Evolutionary conservation across 805 yeast species (phyloP), one percentile per base, ranked within the genome.

Genomic region (Nakazawaea holstii): DNA sequence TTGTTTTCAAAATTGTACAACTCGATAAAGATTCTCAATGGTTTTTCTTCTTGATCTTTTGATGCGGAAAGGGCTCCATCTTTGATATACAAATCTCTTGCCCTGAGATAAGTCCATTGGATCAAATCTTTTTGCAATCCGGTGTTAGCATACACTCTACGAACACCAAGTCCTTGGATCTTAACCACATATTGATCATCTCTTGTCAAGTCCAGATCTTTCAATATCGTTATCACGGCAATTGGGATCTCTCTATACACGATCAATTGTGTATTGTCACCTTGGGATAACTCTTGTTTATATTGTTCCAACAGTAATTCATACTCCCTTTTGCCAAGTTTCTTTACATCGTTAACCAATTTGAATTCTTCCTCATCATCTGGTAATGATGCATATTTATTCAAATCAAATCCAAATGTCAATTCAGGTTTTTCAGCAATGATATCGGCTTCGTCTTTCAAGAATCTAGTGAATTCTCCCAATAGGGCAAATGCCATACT

Each of bases 231-330:
- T 29, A 76, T 68, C 33, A 82, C 67, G 0, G 90, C 89, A 58
- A 87, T 80, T 14, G 94, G 91, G 0, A 82, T 69, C n/a, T 76
- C 77, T 58, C 91, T 76, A 65, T 85, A 86, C 14, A 76, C 59
- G 27, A 84, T 70, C 35, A 82, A 57, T 43, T 74, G 76, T 1
- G 88, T 70, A 53, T 82, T 76, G 13, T 70, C 67, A 17, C 76
- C 74, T 55, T 55, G 52, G 43, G 58, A 55, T 55, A 67, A 53
- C 64, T 70, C 49, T 49, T 59, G 43, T 45, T 51, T 48, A n/a
- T 35, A 43, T 13, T 46, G 46, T 35, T 36, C 24, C 9, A 35
- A 53, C 35, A 31, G 49, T 6, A n/a, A 48, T 41, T 27, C 52
- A 53, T 7, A 53, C 54, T 14, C 54, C 52, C 30, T 58, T 54